These are phyloP conservation scores for Chaetoscypha palmicola DNA, from an alignment of 2,329 filamentous ascomycete genomes.

Conservation along the genomic window DNA sequence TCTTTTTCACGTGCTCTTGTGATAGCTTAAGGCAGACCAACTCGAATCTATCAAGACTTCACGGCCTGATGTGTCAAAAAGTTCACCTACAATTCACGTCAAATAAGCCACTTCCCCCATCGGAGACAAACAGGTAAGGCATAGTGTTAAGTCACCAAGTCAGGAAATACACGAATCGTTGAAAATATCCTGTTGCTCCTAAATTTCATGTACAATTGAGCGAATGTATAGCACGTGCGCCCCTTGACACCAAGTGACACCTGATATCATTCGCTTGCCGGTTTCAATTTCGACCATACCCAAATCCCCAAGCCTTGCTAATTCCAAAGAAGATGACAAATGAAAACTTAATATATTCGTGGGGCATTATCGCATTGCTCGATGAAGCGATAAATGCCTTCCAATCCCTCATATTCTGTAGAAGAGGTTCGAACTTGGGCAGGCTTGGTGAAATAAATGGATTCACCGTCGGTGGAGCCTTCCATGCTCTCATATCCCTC, in stretches of 20 bases:
- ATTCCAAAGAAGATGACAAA: background rate
- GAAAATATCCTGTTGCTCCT: too few species aligned
- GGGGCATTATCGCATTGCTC: conserved; percentile 48
- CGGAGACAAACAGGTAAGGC: too few species aligned
- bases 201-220: background rate
- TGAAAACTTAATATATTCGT: conserved; percentile 12
- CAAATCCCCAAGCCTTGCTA: background rate
- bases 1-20: too few species aligned
- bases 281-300: too few species aligned
- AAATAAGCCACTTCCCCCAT: too few species aligned
- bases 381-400: conserved; percentile 60
- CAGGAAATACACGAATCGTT: too few species aligned
- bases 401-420: conserved; percentile 49
- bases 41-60: too few species aligned
- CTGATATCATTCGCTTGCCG: background rate
- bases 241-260: background rate
- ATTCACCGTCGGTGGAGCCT: conserved; percentile 26
- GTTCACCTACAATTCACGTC: too few species aligned
- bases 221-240: background rate
- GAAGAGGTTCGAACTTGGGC: conserved; percentile 35
- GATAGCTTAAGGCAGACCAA: too few species aligned
- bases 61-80: too few species aligned
- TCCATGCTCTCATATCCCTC: conserved; percentile 30
- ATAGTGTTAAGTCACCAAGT: too few species aligned
- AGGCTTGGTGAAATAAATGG: conserved; percentile 23